Evolutionary conservation across 2,329 filamentous ascomycete species (phyloP).

Genomic region (Penicillium sp.): DNA sequence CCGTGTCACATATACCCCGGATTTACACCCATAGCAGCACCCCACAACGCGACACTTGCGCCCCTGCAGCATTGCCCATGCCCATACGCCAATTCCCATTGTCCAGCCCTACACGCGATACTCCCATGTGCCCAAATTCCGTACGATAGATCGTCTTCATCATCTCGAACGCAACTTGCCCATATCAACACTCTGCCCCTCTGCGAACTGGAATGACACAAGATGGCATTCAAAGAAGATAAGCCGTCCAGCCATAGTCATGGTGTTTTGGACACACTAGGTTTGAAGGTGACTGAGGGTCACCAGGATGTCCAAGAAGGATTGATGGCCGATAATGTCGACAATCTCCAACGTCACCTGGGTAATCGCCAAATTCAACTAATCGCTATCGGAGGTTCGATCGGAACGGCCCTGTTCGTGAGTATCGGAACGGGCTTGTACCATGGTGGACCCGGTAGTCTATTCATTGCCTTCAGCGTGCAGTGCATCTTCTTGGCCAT

Average conservation of each 20-base stretch:
- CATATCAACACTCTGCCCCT: background rate
- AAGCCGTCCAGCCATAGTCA: slow-evolving; percentile 7
- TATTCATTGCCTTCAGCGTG: slow-evolving; percentile 38
- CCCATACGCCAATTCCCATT: background rate
- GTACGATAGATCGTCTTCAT: background rate
- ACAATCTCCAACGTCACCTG: slow-evolving; percentile 23
- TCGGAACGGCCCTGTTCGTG: slow-evolving; percentile 41
- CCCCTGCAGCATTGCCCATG: background rate
- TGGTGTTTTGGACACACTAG: slow-evolving; percentile 10
- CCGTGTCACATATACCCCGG: background rate
- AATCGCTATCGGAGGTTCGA: slow-evolving; percentile 44
- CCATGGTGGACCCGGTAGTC: slow-evolving; percentile 38
- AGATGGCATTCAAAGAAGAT: slow-evolving; percentile 15
- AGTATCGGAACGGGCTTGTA: slow-evolving; percentile 40
- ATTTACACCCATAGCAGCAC: background rate
- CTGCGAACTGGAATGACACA: background rate
- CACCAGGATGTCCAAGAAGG: slow-evolving; percentile 23
- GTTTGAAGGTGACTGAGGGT: slow-evolving; percentile 11
- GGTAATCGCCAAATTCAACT: slow-evolving; percentile 27
- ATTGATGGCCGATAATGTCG: slow-evolving; percentile 28
- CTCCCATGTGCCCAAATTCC: background rate
- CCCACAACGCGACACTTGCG: background rate
- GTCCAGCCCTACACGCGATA: background rate
- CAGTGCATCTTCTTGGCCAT: slow-evolving; percentile 34
- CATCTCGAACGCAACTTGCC: background rate